Base-by-base conservation (phyloP, 352 stramenopile genomes). In the Elongisporangium anandrum region DNA sequence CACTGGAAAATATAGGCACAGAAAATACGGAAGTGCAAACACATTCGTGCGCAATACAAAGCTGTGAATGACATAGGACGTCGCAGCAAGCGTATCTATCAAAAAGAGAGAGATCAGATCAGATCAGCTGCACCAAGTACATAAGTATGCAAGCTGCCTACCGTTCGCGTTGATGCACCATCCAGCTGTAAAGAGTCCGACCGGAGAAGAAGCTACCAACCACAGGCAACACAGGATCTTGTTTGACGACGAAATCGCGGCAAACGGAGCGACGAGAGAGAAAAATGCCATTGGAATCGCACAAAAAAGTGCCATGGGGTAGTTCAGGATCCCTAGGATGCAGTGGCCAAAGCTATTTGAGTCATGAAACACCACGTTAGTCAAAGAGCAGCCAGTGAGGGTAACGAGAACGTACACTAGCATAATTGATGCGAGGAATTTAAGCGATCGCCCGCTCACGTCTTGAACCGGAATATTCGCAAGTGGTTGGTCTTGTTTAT, bases 291-390 rank as follows among this genome's bases (percentile, higher is more conserved):
- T 90, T 1, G 73, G 72, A 29, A 90, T 60, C 0, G 81, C 78
- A 41, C 81, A 81, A 49, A 89, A 83, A 47, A 91, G 63, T 52
- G 85, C 83, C 77, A 94, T 86, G 2, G 85, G 77, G 66, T 92
- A 94, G 63, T 94, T 94, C 38, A 92, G 63, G 21, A 94, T 85
- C 3, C 81, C 82, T 49, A 94, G 56, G 54, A 90, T 75, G 53
- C 79, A 88, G 69, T 92, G 85, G 9, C 75, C 62, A 56, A 76
- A 86, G 13, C 81, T 90, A 55, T 21, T 52, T 52, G 55, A 39
- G 53, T 4, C 7, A 79, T 29, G 50, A 39, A n/a, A n/a, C n/a
- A n/a, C n/a, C 20, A 15, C 29, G 29, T 41, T 41, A 41, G 29
- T 41, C 17, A 52, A 13, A 24, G 20, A 22, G 15, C n/a, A n/a